Evolutionary conservation across 495 filamentous ascomycete genomes (phyloP).

Genomic region (Neohortaea acidophila): DNA sequence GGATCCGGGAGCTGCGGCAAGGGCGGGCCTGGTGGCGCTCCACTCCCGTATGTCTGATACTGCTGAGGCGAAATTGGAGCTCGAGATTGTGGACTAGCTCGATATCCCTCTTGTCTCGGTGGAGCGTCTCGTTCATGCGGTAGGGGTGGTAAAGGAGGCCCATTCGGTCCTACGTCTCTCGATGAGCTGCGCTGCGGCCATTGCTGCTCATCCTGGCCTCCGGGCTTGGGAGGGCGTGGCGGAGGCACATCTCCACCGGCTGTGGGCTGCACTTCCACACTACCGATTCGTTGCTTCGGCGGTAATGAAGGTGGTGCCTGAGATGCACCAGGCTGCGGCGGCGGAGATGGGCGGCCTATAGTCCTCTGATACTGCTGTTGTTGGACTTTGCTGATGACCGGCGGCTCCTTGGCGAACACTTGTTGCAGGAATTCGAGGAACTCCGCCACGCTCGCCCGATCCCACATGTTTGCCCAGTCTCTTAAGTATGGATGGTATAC

Average conservation of each 20-base stretch:
- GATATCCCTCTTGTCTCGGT: constrained; percentile 6
- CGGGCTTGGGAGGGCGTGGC: constrained; percentile 27
- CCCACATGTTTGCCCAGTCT: constrained; percentile 76
- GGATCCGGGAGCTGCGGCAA: constrained; percentile 17
- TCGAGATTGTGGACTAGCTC: not conserved
- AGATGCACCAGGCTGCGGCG: constrained; percentile 24
- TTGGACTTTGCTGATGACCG: constrained; percentile 55
- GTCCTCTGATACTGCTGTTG: constrained; percentile 30
- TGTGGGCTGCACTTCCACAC: constrained; percentile 1
- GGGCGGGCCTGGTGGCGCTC: constrained; percentile 13
- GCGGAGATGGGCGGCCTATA: constrained; percentile 24
- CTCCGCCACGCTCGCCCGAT: constrained; percentile 72
- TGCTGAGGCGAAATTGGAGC: not conserved
- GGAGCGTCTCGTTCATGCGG: constrained; percentile 11
- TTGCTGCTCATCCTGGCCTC: constrained; percentile 5
- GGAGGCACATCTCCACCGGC: constrained; percentile 8
- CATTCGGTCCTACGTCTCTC: not conserved
- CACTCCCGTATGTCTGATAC: constrained; percentile 1
- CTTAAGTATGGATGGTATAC: constrained; percentile 93
- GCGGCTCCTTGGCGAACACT: constrained; percentile 87
- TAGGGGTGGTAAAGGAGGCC: constrained; percentile 17
- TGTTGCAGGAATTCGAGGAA: constrained; percentile 70
- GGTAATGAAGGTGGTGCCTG: constrained; percentile 24
- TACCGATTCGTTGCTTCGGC: constrained; percentile 25
- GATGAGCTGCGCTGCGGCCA: constrained; percentile 6